Base-by-base conservation (phyloP, 352 stramenopile genomes). In the Phytophthora fragariae region DNA sequence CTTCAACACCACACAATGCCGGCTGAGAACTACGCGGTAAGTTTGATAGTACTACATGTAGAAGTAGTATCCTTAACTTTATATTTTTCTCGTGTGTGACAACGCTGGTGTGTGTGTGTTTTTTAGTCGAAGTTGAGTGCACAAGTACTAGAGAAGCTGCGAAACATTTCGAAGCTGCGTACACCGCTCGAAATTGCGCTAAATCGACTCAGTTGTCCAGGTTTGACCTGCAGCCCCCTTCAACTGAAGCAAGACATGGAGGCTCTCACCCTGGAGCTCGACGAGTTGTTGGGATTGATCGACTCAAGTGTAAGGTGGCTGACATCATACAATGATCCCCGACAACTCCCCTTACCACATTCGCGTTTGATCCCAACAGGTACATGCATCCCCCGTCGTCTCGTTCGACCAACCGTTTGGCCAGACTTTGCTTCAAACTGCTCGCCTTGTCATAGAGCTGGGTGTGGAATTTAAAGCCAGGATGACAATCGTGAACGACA, bases 241-340 rank as follows among this genome's bases (percentile, higher is more conserved):
- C 66, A 85, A 33, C 60, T 90, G 7, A 80, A 77, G 41, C 71
- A 65, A 1, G 72, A 80, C 1, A 57, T 90, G 35, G 70, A 84
- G 9, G 24, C 50, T 12, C 60, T 91, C 2, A 41, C 57, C 0
- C 29, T 59, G 0, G 73, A 77, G 29, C 56, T 90, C 1, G 73
- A 85, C 21, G 60, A 50, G 3, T 64, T 92, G 0, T 11, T 81
- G 10, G 54, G 59, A 2, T 68, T 77, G 24, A 24, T 90, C 15
- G 14, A 49, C 6, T 17, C 41, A 19, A 49, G 15, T 49, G 41
- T 6, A 21, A 49, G 41, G 41, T 49, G 37, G 37, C 11, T 44
- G 10, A 2, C 1, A 27, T 27, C 24, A 27, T 27, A 27, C 24
- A 27, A 3, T 27, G 24, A 27, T 1, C 24, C 24, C 1, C 24